Base-by-base conservation (phyloP, 371 early-diverging fungal genomes). In the Fennellomyces sp. region DNA sequence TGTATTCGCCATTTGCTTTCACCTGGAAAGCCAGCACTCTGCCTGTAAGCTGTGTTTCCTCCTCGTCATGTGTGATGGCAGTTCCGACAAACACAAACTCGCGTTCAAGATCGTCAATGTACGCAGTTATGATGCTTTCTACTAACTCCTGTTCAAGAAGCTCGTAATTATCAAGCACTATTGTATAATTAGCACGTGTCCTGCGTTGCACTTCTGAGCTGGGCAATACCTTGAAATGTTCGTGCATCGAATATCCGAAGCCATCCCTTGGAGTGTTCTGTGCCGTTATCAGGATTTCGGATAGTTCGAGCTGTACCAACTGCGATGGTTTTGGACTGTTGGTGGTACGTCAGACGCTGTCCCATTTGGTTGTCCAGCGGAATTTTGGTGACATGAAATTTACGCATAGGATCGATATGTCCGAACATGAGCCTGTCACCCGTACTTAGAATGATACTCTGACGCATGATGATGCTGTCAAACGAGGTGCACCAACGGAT, bases 341-440 rank as follows among this genome's bases (percentile, higher is more conserved):
- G 78, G 31, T 89, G 79, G 52, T 91, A 83, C 0, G 81, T 77
- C 28, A 97, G 84, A 19, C 94, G 83, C 4, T 86, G 82, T 1
- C 90, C 87, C 72, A 85, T 88, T 50, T 92, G 89, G 5, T 59
- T 48, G 39, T 81, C 68, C 36, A 96, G 68, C 2, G 85, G 80
- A n/a, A 87, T 57, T 25, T 80, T 88, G 8, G 84, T 83, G 51
- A 94, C 81, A 63, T 97, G 97, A 15, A 96, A 82, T 58, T 89
- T 90, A 67, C 92, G 91, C 28, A 90, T 82, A 4, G 83, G 77
- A 54, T 97, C 94, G 2, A 94, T 86, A 2, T 68, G 70, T 0
- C 94, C 96, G 52, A 96, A 77, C 29, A 80, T 67, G 13, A 96
- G 69, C 0, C 80, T 69, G 21, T 74, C 78, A 23, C 73, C 73